Evolutionary conservation across 139 green algal species (phyloP), one percentile per base, ranked within the genome.

Genomic region (Desmodesmus armatus): DNA sequence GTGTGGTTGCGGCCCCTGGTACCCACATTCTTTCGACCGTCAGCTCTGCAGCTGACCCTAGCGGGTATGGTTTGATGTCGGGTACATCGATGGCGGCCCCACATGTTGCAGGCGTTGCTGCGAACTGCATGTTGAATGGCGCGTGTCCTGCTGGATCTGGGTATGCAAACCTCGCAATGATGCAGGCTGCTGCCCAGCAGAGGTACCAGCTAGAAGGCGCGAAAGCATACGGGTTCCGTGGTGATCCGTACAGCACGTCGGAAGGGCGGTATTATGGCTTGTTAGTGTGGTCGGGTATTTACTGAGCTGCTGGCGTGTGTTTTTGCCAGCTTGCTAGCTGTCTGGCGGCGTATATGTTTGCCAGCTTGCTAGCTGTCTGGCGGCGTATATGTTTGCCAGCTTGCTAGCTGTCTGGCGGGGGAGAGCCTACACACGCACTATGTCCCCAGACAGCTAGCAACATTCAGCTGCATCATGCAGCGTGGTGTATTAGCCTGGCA

Each of bases 151-250:
- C 31, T 3, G 39, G 21, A 23, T 69, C 73, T 21, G 73, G 73
- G 31, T 0, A 27, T 5, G 7, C 29, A 11, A 44, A 67, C 31
- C 21, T 80, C 5, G 29, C 73, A 25, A 41, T 47, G 6, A 37
- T 80, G 1, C 73, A 80, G 21, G 73, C 73, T 49, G 73, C 73
- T 69, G 73, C 73, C 33, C 35, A 63, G 17, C 47, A 80, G 73
- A 31, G 73, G 49, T 41, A 60, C n/a, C n/a, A n/a, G n/a, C n/a
- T 25, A 25, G 37, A 1, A 49, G 43, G 27, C 53, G 31, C 15
- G n/a, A 15, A 41, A 79, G 71, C 43, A 25, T 53, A 67, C 27
- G 49, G 25, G 13, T n/a, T 60, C 9, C 5, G 17, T 9, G 33
- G 35, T 29, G 55, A 80, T 47, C 23, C 17, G 23, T 40, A 23